Evolutionary conservation across 768 basidiomycete genomes (phyloP).

Genomic region (Tricholoma matsutake): DNA sequence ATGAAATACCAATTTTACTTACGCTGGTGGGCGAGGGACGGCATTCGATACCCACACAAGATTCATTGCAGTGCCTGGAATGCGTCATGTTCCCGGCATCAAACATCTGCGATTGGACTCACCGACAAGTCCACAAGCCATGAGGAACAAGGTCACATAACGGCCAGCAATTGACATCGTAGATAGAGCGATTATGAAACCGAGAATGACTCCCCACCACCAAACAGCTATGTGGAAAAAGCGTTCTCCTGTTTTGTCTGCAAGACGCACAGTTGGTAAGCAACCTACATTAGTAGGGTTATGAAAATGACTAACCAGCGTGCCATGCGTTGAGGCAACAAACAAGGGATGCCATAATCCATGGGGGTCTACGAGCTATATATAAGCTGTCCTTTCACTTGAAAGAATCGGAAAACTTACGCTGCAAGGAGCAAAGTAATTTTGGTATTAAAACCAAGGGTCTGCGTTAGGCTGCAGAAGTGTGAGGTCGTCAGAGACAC

Average conservation of each 20-base stretch:
- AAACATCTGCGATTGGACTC: slow-evolving; percentile 1
- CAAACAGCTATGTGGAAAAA: slow-evolving; percentile 56
- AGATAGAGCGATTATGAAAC: slow-evolving; percentile 58
- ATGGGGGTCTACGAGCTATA: slow-evolving; percentile 50
- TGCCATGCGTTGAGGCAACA: no score
- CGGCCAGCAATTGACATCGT: no score
- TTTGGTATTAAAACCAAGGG: slow-evolving; percentile 60
- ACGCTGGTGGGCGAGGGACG: slow-evolving; percentile 59
- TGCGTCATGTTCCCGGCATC: not conserved
- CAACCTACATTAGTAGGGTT: not conserved
- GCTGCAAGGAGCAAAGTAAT: slow-evolving; percentile 60
- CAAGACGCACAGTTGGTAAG: not conserved
- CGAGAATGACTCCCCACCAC: slow-evolving; percentile 62
- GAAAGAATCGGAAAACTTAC: slow-evolving; percentile 30
- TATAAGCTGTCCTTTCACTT: not conserved
- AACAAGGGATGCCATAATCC: slow-evolving; percentile 59
- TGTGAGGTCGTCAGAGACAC: not conserved
- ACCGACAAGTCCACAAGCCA: slow-evolving; percentile 53
- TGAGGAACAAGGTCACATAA: slow-evolving; percentile 61
- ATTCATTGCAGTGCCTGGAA: slow-evolving; percentile 41
- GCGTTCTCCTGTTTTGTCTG: slow-evolving; percentile 58
- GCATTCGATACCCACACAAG: slow-evolving; percentile 65
- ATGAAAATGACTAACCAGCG: slow-evolving; percentile 29
- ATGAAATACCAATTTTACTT: slow-evolving; percentile 9
- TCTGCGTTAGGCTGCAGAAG: slow-evolving; percentile 46